phyloP scores from a whole-genome alignment of 148 eudicot species.

The Limonium bicolor region DNA sequence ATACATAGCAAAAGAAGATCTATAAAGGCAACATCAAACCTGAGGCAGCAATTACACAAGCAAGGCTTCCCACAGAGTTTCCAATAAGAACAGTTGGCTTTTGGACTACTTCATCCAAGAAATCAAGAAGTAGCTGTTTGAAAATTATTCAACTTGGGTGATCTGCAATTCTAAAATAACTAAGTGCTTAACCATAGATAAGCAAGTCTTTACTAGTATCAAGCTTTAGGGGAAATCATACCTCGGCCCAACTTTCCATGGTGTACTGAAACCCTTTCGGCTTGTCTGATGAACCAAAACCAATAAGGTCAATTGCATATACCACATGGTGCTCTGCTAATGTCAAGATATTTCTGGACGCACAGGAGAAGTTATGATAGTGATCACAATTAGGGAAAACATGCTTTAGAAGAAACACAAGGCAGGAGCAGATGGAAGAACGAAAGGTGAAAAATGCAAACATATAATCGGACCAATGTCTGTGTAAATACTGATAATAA shows the following conservation, averaged over 20 bases:
- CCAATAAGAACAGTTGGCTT: conserved; percentile 71
- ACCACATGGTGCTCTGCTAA: conserved; percentile 53
- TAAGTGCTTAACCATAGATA: conserved; percentile 13
- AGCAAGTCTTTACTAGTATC: neutral
- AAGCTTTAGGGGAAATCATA: conserved; percentile 11
- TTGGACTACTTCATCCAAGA: conserved; percentile 64
- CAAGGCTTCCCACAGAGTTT: conserved; percentile 95
- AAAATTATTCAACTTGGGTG: conserved; percentile 22
- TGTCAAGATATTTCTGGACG: conserved; percentile 63
- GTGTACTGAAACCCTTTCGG: conserved; percentile 64
- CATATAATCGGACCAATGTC: too few relatives aligned
- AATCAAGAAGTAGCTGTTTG: conserved; percentile 71
- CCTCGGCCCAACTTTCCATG: conserved; percentile 89
- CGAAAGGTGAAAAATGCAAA: too few relatives aligned
- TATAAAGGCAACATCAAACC: conserved; percentile 30
- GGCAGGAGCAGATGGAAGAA: too few relatives aligned
- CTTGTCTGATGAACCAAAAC: conserved; percentile 88
- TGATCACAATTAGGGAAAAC: too few relatives aligned
- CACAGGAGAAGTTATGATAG: too few relatives aligned
- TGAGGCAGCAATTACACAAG: conserved; percentile 79
- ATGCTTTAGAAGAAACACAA: too few relatives aligned
- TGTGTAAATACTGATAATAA: too few relatives aligned
- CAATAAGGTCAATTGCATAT: conserved; percentile 82
- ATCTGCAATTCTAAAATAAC: conserved; percentile 15
- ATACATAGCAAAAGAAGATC: neutral